phyloP scores from a whole-genome alignment of 805 yeast species.

The Wickerhamiella cacticola region DNA sequence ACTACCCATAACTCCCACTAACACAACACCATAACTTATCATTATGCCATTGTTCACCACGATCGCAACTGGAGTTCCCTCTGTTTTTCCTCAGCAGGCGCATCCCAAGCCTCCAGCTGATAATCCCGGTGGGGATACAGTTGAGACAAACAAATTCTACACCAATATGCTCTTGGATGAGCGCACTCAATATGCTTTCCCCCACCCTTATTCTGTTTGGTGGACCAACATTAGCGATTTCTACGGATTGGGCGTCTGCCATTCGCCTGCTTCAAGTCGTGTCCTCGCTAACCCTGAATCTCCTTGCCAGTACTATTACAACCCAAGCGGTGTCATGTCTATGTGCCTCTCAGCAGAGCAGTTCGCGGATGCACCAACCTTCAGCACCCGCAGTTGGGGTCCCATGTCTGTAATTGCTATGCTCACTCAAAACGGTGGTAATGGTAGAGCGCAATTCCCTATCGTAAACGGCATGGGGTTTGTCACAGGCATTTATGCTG shows the following conservation, averaged over 20 bases:
- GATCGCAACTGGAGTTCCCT: constrained; percentile 36
- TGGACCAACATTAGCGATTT: constrained; percentile 36
- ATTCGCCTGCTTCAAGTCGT: constrained; percentile 36
- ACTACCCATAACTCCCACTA: not conserved
- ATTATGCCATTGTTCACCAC: constrained; percentile 34
- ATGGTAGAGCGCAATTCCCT: constrained; percentile 37
- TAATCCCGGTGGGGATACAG: constrained; percentile 37
- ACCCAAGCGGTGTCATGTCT: constrained; percentile 46
- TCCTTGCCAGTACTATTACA: constrained; percentile 38
- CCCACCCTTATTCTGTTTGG: constrained; percentile 60
- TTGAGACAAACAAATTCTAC: constrained; percentile 68
- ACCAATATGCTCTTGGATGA: constrained; percentile 49
- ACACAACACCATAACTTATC: not conserved
- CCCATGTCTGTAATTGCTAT: constrained; percentile 22
- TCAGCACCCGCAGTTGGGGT: constrained; percentile 32
- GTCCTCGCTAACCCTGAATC: constrained; percentile 34
- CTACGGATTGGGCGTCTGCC: constrained; percentile 53
- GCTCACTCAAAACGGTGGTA: constrained; percentile 13
- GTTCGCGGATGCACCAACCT: constrained; percentile 38
- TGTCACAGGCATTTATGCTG: constrained; percentile 50
- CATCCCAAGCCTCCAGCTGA: constrained; percentile 27
- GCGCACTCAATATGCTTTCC: constrained; percentile 45
- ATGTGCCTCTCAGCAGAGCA: constrained; percentile 43
- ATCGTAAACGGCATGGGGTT: constrained; percentile 77
- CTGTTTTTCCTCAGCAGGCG: constrained; percentile 34